Percentiles rank a stretch among this genome's conserved stretches.
Conservation (phyloP, 164 flowering plant species). For the Dillenia turbinata region DNA sequence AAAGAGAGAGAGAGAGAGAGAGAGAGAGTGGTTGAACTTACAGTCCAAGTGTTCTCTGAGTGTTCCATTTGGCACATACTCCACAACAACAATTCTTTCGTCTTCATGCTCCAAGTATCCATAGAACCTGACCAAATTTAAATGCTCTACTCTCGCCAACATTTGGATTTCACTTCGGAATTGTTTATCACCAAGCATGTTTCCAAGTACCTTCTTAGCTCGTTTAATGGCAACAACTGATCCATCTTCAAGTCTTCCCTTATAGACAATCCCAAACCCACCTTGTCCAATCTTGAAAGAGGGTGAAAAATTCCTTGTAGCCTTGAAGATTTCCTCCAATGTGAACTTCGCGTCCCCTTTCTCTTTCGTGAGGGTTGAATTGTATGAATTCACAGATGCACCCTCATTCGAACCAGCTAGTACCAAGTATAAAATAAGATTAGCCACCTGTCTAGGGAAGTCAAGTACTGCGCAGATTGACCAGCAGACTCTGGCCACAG, state of each 20-base stretch:
- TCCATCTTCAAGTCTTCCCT: slow-evolving; percentile 73
- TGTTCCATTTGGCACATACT: slow-evolving; percentile 91
- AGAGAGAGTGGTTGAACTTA: slow-evolving; percentile 31
- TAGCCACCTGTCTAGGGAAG: no score
- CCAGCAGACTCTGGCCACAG: no score
- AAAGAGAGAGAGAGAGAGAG: neutral
- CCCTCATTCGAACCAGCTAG: slow-evolving; percentile 25
- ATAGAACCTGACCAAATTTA: slow-evolving; percentile 70
- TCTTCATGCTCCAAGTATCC: slow-evolving; percentile 74
- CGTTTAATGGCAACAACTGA: slow-evolving; percentile 78
- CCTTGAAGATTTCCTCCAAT: slow-evolving; percentile 58
- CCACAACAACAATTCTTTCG: slow-evolving; percentile 79
- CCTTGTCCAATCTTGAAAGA: slow-evolving; percentile 85
- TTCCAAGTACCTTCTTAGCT: slow-evolving; percentile 72
- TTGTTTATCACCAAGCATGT: slow-evolving; percentile 38
- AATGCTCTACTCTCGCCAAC: slow-evolving; percentile 69
- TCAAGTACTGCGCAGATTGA: no score
- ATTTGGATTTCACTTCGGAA: slow-evolving; percentile 75
- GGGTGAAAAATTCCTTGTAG: slow-evolving; percentile 77
- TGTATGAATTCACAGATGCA: slow-evolving; percentile 25
- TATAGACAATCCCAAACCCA: slow-evolving; percentile 89
- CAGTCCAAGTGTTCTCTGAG: slow-evolving; percentile 93
- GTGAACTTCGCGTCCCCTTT: slow-evolving; percentile 51
- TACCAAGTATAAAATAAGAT: no score
- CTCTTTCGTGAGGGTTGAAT: slow-evolving; percentile 37